Base-by-base conservation (phyloP, 2,329 filamentous ascomycete species). In the Ploettnerulaceae sp. region DNA sequence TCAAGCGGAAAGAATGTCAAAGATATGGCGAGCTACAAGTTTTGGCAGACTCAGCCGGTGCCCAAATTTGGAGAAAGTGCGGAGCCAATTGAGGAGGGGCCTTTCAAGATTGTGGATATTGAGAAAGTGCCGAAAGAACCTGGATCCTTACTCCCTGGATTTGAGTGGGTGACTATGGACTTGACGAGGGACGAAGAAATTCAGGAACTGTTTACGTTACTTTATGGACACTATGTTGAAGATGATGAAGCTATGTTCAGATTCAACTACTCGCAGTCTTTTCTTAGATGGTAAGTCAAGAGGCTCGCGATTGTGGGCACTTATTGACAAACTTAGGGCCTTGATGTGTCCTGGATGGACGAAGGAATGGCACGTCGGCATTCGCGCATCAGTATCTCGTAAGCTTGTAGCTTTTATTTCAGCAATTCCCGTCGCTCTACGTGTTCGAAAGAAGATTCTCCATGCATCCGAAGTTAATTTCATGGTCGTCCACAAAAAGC, bases 11-110 rank as follows among this genome's bases (percentile, higher is more conserved):
- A 93, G 75, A 95, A 95, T 62, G 83, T 81, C 59, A 96, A 95
- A 72, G 90, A 96, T 64, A 95, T 96, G 89, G 89, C 84, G 5
- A 87, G 84, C 48, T 96, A 97, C 76, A 96, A 95, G 69, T 98
- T 98, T 72, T 98, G 93, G 93, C 83, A 89, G 67, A 98, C 93
- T 36, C 93, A 98, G 67, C 93, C 93, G 1, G 93, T 98, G 49
- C 86, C 87, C 40, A 84, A 83, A 62, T 95, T 97, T 62, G 83
- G 77, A 60, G 72, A 82, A 65, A 67, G 76, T 41, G 69, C 73
- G 49, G 70, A 75, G 53, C 64, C 69, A 28, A 61, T 81, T 38
- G 73, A 81, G 53, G 90, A 97, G 60, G 93, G 93, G 0, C 89
- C 90, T 0, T 86, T 98, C 64, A 86, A 84, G 69, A 71, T 82